Conservation (phyloP, 75 land plant genomes). For the Pinus tabuliformis region DNA sequence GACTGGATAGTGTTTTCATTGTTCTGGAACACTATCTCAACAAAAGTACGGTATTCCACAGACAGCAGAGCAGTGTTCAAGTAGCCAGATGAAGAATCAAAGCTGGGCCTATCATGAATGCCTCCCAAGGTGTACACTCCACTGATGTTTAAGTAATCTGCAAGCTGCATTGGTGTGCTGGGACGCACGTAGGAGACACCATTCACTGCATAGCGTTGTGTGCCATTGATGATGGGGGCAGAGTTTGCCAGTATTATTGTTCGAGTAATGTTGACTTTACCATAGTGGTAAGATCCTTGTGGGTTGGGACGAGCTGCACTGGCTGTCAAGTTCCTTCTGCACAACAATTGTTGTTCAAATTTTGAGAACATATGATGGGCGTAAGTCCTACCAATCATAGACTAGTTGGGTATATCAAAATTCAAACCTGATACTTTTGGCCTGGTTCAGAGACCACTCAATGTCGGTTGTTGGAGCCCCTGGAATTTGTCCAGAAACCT, state of each 20-base stretch:
- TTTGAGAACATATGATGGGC: too few species aligned
- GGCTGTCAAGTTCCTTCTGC: constrained; percentile 75
- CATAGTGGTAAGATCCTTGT: constrained; percentile 59
- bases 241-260: constrained; percentile 26
- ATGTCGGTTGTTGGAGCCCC: constrained; percentile 46
- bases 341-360: neutral
- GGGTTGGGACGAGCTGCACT: constrained; percentile 88
- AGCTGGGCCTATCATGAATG: constrained; percentile 22
- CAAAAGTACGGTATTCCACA: constrained; percentile 41
- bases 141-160: constrained; percentile 30
- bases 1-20: constrained; percentile 33
- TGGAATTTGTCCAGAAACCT: constrained; percentile 61
- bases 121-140: constrained; percentile 36
- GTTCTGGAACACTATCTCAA: constrained; percentile 72
- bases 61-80: constrained; percentile 31
- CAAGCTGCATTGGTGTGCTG: constrained; percentile 36
- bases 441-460: constrained; percentile 47
- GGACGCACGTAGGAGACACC: constrained; percentile 29
- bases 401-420: too few species aligned
- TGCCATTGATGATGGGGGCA: neutral
- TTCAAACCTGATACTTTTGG: constrained; percentile 31
- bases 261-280: constrained; percentile 17
- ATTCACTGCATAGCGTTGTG: constrained; percentile 28
- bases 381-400: too few species aligned
- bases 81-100: neutral